These are phyloP conservation scores for Umbelopsis sp. DNA, from an alignment of 192 early-diverging fungal species.

Conservation along the genomic window DNA sequence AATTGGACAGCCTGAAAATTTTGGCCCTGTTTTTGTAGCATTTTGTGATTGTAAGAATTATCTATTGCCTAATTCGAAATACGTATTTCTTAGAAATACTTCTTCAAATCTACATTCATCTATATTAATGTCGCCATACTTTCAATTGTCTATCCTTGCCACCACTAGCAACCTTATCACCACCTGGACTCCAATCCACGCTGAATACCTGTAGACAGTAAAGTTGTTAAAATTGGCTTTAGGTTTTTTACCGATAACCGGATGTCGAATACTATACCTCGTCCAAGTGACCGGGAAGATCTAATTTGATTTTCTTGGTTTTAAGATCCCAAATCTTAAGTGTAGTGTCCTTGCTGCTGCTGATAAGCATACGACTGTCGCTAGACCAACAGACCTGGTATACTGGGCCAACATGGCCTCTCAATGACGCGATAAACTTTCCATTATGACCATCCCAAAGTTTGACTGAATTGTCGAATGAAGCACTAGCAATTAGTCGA, in stretches of 20 bases:
- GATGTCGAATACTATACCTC: slow-evolving; percentile 55
- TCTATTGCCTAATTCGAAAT: too few species aligned
- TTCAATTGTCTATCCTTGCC: slow-evolving; percentile 92
- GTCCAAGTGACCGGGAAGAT: slow-evolving; percentile 95
- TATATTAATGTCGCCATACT: slow-evolving; percentile 62
- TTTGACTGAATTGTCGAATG: slow-evolving; percentile 97
- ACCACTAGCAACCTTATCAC: slow-evolving; percentile 90
- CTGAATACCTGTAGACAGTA: slow-evolving; percentile 65
- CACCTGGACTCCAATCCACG: slow-evolving; percentile 94
- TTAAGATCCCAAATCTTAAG: slow-evolving; percentile 94
- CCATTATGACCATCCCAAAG: slow-evolving; percentile 93
- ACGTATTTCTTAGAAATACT: background rate
- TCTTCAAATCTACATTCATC: background rate
- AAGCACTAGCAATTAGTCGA: slow-evolving; percentile 83
- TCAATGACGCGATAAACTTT: slow-evolving; percentile 87
- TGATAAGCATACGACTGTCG: slow-evolving; percentile 90
- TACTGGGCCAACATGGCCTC: slow-evolving; percentile 95
- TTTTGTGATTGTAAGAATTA: too few species aligned
- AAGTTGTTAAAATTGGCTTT: background rate
- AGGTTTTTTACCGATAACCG: background rate
- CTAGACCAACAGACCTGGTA: slow-evolving; percentile 96
- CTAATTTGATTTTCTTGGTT: slow-evolving; percentile 87
- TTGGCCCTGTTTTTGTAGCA: too few species aligned
- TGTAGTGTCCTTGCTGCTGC: slow-evolving; percentile 89
- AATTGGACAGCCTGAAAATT: too few species aligned